Evolutionary conservation across 176 grass and related monocot genomes (phyloP).

Genomic region (bread wheat (Triticum aestivum)): DNA sequence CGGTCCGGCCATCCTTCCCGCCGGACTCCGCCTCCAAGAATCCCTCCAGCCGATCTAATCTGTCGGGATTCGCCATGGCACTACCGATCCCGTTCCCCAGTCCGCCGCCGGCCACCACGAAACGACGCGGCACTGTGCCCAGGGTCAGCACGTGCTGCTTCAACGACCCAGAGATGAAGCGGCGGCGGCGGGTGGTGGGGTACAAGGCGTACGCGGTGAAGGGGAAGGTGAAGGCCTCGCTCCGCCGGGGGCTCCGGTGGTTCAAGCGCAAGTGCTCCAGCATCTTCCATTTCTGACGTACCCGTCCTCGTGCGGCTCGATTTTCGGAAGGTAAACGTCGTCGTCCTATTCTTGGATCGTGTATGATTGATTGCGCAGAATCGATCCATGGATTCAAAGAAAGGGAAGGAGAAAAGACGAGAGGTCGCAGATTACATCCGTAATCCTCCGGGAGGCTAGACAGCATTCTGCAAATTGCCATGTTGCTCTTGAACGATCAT

Average conservation of each 20-base stretch:
- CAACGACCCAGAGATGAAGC: slow-evolving; percentile 79
- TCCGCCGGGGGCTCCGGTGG: slow-evolving; percentile 74
- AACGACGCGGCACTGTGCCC: not conserved
- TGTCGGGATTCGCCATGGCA: not conserved
- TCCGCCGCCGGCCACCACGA: not conserved
- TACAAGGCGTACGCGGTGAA: slow-evolving; percentile 80
- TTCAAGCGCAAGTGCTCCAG: slow-evolving; percentile 74
- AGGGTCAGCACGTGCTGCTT: slow-evolving; percentile 48
- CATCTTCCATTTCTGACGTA: slow-evolving; percentile 45
- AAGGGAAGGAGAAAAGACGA: not conserved
- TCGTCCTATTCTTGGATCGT: not conserved
- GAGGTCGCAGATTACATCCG: not conserved
- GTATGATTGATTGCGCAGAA: not conserved
- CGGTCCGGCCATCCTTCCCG: not conserved
- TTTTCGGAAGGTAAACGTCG: not conserved
- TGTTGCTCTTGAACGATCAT: not conserved
- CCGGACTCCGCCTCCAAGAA: not conserved
- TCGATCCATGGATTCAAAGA: not conserved
- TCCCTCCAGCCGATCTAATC: not conserved
- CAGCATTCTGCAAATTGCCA: not conserved
- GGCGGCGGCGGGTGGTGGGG: slow-evolving; percentile 53
- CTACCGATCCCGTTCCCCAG: not conserved
- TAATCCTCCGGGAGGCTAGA: not conserved
- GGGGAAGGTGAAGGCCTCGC: slow-evolving; percentile 74
- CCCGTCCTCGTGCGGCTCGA: not conserved